These are phyloP conservation scores for Erodium chrysanthum DNA, from an alignment of 441 rosid genomes.

Conservation along the genomic window DNA sequence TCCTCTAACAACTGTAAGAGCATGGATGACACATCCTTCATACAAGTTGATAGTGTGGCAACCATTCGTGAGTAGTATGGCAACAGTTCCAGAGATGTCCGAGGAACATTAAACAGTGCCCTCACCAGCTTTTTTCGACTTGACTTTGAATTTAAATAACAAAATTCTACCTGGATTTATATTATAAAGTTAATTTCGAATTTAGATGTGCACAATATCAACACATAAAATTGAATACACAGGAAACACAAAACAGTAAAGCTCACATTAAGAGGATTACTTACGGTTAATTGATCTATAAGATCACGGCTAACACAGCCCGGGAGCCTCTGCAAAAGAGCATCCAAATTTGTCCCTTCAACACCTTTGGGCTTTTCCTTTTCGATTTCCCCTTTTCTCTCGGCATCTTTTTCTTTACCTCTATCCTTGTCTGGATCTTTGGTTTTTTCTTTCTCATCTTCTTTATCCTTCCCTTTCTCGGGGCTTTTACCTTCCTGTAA, in stretches of 20 bases:
- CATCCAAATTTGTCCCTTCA: constrained; percentile 91
- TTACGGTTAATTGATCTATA: constrained; percentile 90
- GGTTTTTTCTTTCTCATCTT: constrained; percentile 68
- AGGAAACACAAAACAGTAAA: constrained; percentile 14
- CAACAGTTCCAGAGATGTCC: constrained; percentile 91
- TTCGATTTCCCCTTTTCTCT: constrained; percentile 65
- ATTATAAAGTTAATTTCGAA: neutral
- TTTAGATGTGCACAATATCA: constrained; percentile 11
- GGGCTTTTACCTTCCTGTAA: constrained; percentile 43
- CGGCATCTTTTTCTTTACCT: constrained; percentile 76
- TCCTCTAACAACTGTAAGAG: constrained; percentile 95
- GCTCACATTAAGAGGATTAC: constrained; percentile 16
- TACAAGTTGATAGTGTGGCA: constrained; percentile 83
- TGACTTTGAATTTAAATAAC: constrained; percentile 90
- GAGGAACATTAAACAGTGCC: constrained; percentile 88
- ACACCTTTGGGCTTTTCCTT: constrained; percentile 80
- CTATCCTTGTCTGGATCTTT: constrained; percentile 59
- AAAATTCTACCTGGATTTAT: constrained; percentile 77
- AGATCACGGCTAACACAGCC: constrained; percentile 97
- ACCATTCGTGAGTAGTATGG: constrained; percentile 94
- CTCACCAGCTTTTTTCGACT: constrained; percentile 89
- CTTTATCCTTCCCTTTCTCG: constrained; percentile 75
- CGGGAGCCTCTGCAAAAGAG: constrained; percentile 86
- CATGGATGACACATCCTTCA: constrained; percentile 86
- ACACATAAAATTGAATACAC: neutral